Base-by-base conservation (phyloP, 2,329 filamentous ascomycete genomes). In the Emmonsiellopsis sp. region DNA sequence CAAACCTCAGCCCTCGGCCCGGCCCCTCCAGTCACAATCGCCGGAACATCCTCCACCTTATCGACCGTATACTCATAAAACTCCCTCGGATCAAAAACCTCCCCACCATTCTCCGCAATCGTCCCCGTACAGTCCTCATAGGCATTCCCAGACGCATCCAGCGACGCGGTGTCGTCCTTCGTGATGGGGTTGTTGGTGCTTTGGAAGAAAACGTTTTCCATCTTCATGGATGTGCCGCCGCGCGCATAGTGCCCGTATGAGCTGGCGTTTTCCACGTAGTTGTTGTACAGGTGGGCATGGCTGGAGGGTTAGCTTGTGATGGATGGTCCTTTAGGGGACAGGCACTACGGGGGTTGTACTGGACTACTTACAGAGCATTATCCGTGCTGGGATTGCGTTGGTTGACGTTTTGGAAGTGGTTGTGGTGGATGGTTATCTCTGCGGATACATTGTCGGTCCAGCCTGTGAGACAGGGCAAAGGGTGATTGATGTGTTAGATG, bases 211-310 rank as follows among this genome's bases (percentile, higher is more conserved):
- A 50, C 47, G 30, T 50, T 50, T 34, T 50, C 47, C 47, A 50
- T 50, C 47, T 15, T 37, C 47, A 50, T 50, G 2, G 47, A 1
- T 7, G 47, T 50, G n/a, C 11, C 15, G 10, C 47, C 47, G 10
- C 47, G 47, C 15, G 47, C n/a, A 37, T 50, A 50, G 47, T 50
- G 47, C n/a, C 47, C 47, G 30, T 50, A 50, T 11, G 47, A 50
- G 7, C 10, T 35, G 13, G 38, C 26, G 10, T 50, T 50, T 37
- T 34, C 15, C 30, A 50, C 4, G 34, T 50, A 50, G 47, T 50
- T 50, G 47, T 50, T 50, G 47, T 50, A 50, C 13, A 50, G 47
- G 35, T 50, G 47, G 30, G 30, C 30, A 26, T 50, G 30, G 11
- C 47, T 50, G 16, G 10, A n/a, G 11, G 20, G 42, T 44, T 44